A percentile compares a stretch with the other conserved stretches of the same genome.
phyloP scores from a whole-genome alignment of 805 yeast species.

The Kluyveromyces siamensis region DNA sequence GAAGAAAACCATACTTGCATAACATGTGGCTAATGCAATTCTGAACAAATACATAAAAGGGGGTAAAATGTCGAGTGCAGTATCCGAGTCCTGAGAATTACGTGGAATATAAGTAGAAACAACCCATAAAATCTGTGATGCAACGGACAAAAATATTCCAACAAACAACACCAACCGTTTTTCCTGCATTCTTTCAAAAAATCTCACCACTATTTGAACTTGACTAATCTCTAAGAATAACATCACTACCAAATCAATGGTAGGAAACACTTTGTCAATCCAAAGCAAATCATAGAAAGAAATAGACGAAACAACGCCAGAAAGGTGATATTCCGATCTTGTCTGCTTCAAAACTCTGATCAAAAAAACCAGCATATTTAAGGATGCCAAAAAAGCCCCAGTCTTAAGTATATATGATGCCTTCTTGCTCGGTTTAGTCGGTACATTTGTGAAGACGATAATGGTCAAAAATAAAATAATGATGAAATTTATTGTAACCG shows the following conservation, averaged over 20 bases:
- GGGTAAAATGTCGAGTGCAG: slow-evolving; percentile 49
- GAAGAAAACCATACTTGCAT: slow-evolving; percentile 53
- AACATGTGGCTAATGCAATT: slow-evolving; percentile 61
- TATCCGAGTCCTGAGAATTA: slow-evolving; percentile 10
- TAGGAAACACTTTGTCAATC: slow-evolving; percentile 36
- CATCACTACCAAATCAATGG: slow-evolving; percentile 50
- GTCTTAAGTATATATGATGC: slow-evolving; percentile 20
- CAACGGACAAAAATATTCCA: slow-evolving; percentile 44
- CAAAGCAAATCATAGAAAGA: slow-evolving; percentile 31
- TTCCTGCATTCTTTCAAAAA: slow-evolving; percentile 61
- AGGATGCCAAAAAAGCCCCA: slow-evolving; percentile 44
- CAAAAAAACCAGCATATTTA: slow-evolving; percentile 44
- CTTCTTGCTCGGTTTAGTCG: slow-evolving; percentile 48
- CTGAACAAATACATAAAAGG: slow-evolving; percentile 68
- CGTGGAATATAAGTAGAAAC: slow-evolving; percentile 42
- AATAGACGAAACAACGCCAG: slow-evolving; percentile 26
- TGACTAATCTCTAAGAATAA: slow-evolving; percentile 55
- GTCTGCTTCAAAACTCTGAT: slow-evolving; percentile 39
- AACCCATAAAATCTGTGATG: slow-evolving; percentile 64
- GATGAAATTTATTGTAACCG: slow-evolving; percentile 56
- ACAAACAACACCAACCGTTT: slow-evolving; percentile 50
- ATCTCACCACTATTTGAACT: slow-evolving; percentile 60
- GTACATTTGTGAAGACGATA: slow-evolving; percentile 54
- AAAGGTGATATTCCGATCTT: slow-evolving; percentile 36
- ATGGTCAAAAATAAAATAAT: slow-evolving; percentile 55